Conservation (phyloP, 1,139 yeast species). For the Geotrichum phurueaensis region DNA sequence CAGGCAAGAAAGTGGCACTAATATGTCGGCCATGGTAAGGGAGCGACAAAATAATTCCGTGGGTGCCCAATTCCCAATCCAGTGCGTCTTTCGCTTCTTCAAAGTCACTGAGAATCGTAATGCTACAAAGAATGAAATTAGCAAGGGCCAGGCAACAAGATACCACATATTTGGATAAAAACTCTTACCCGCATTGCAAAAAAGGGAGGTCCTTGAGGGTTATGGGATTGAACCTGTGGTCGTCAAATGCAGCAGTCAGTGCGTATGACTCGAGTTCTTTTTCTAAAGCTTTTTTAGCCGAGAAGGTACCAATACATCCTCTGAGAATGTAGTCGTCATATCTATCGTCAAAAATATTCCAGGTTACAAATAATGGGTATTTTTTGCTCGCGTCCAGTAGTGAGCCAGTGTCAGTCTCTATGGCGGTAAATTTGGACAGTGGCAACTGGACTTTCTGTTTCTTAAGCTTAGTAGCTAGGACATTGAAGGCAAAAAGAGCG, state of each 20-base stretch:
- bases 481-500: conserved; percentile 41
- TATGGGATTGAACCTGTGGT: conserved; percentile 73
- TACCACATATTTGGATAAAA: conserved; percentile 24
- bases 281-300: conserved; percentile 41
- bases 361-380: conserved; percentile 75
- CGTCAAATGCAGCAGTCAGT: conserved; percentile 65
- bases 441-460: conserved; percentile 19
- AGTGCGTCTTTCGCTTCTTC: conserved; percentile 44
- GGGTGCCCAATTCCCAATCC: conserved; percentile 78
- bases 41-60: conserved; percentile 67
- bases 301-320: conserved; percentile 93
- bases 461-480: conserved; percentile 34
- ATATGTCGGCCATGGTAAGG: conserved; percentile 33
- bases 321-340: conserved; percentile 49
- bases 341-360: conserved; percentile 49
- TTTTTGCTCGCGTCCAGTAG: conserved; percentile 9
- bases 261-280: conserved; percentile 61
- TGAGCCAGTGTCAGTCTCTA: conserved; percentile 18
- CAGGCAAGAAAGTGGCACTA: conserved; percentile 81
- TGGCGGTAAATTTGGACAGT: not conserved
- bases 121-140: not conserved
- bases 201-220: conserved; percentile 45
- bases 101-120: conserved; percentile 50
- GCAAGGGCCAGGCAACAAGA: conserved; percentile 48
- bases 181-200: conserved; percentile 39